Base-by-base conservation (phyloP, 2,329 filamentous ascomycete genomes). In the Xylariaceae sp. region DNA sequence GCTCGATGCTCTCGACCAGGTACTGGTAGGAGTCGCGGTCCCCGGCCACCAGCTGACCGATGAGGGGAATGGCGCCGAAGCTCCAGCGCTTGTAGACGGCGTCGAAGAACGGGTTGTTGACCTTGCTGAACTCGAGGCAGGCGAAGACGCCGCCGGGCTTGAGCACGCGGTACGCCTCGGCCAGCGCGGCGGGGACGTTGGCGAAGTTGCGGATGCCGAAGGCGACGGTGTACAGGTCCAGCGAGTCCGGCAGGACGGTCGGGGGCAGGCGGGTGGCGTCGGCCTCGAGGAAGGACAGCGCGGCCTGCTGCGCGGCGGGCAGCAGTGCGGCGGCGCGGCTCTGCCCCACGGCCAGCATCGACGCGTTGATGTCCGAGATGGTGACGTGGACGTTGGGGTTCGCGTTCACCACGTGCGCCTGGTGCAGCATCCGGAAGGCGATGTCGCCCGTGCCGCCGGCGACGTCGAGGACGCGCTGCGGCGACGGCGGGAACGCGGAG, bases 131-230 rank as follows among this genome's bases (percentile, higher is more conserved):
- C 75, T 99, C 94, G 55, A 99, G 82, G 68, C 94, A 97, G 3
- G 94, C 93, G 70, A 99, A 99, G 0, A 99, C 87, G 58, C 94
- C 94, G 36, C 94, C 94, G 0, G 95, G 95, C 74, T 92, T 94
- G 24, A 99, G 80, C 2, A 97, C 91, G 6, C 94, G 85, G 73
- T 87, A 86, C 0, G 94, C 94, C 70, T 97, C 92, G 29, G 80
- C 76, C 52, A 99, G 76, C 0, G 93, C 95, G 0, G 83, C 82
- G 41, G 89, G 86, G 69, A 97, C 96, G 75, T 96, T 86, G 50
- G 91, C 94, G 75, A 99, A 99, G 75, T 99, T 99, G 45, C 94
- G 84, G 70, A 99, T 97, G 26, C 94, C 94, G 68, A 99, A 99
- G 0, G 93, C 92, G 3, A 99, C 94, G 0, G 94, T 99, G 77